Evolutionary conservation across 768 basidiomycete species (phyloP).

Genomic region (Dioszegia hungarica): DNA sequence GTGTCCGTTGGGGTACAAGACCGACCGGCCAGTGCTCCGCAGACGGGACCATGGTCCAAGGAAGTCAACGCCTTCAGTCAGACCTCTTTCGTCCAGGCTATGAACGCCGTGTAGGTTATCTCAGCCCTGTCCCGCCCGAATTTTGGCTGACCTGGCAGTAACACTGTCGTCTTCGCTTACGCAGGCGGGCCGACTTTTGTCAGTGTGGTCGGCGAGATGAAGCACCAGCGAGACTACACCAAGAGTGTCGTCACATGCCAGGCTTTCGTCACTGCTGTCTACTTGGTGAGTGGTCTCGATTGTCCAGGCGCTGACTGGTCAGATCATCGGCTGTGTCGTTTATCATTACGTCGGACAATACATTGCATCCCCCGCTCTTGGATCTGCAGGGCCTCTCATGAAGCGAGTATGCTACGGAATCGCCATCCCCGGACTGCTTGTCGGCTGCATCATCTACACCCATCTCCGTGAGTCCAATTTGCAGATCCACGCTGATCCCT

Average conservation of each 20-base stretch:
- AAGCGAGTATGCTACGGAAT: conserved; percentile 38
- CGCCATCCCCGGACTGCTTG: conserved; percentile 25
- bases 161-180: conserved; percentile 43
- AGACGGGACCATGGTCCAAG: conserved; percentile 9
- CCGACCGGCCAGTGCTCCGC: conserved; percentile 28
- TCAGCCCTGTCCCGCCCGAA: background rate
- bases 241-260: conserved; percentile 39
- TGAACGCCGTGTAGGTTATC: conserved; percentile 42
- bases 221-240: conserved; percentile 43
- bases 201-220: conserved; percentile 48
- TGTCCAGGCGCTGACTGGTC: background rate
- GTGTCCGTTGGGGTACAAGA: conserved; percentile 29
- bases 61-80: conserved; percentile 6
- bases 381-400: conserved; percentile 39
- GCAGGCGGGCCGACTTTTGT: conserved; percentile 34
- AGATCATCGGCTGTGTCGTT: conserved; percentile 41
- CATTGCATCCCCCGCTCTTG: conserved; percentile 47
- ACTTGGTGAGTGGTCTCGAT: conserved; percentile 18
- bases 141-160: background rate
- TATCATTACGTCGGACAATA: conserved; percentile 42
- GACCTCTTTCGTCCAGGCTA: conserved; percentile 32
- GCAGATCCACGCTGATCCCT: background rate
- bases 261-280: conserved; percentile 32
- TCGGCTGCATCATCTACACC: conserved; percentile 24
- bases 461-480: conserved; percentile 18